phyloP scores from a whole-genome alignment of 345 rosid species.

The Geranium rotundifolium region DNA sequence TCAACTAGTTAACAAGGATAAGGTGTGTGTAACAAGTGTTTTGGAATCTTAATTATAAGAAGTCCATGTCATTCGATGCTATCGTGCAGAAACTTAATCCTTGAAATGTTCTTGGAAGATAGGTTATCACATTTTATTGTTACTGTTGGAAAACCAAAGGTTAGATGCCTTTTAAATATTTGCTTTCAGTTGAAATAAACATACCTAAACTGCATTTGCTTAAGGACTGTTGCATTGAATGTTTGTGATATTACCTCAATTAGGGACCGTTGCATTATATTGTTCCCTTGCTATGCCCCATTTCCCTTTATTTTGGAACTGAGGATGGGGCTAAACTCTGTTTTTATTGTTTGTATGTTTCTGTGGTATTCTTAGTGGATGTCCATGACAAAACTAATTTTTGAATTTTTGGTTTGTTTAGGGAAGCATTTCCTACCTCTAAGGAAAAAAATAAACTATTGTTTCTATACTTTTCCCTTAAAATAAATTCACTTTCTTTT shows the following conservation, averaged over 20 bases:
- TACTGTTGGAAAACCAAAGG: background rate
- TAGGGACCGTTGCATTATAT: background rate
- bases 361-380: background rate
- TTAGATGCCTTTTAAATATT: background rate
- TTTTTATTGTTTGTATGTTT: background rate
- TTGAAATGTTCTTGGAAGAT: background rate
- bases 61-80: too few species aligned
- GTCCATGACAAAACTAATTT: background rate
- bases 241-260: background rate
- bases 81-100: background rate
- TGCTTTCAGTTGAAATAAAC: background rate
- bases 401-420: background rate
- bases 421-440: background rate
- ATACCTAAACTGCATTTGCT: background rate
- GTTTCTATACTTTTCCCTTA: too few species aligned
- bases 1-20: too few species aligned
- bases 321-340: background rate
- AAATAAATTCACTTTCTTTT: too few species aligned
- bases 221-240: background rate
- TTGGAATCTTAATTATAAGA: too few species aligned
- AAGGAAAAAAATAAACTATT: too few species aligned
- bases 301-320: background rate
- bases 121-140: background rate
- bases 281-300: background rate
- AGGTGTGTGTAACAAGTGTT: too few species aligned